Evolutionary conservation across 1,284 basidiomycete genomes (phyloP).

Genomic region (Earliella scabrosa): DNA sequence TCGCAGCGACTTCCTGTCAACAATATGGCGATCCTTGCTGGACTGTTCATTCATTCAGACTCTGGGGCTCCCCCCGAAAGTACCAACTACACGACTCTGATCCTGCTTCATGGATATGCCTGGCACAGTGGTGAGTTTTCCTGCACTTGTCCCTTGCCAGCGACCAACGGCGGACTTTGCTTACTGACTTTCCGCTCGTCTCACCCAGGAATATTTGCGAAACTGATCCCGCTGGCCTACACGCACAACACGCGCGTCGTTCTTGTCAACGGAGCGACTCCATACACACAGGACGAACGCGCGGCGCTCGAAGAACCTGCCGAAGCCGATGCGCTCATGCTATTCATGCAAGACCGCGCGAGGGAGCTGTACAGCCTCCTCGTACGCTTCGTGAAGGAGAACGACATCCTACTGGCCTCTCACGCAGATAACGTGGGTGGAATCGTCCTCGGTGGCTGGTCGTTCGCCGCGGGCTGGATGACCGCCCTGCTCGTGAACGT

Average conservation of each 20-base stretch:
- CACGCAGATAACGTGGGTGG: conserved; percentile 23
- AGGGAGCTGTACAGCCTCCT: conserved; percentile 30
- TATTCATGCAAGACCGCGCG: conserved; percentile 11
- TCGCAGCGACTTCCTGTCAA: background rate
- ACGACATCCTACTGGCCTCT: conserved; percentile 22
- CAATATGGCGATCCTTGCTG: background rate
- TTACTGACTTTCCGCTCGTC: too few relatives aligned
- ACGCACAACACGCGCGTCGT: conserved; percentile 8
- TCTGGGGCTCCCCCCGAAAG: background rate
- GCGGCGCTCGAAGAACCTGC: conserved; percentile 8
- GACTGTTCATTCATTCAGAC: background rate
- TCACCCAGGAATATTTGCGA: conserved; percentile 33
- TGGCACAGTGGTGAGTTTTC: background rate
- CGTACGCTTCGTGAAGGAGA: conserved; percentile 25
- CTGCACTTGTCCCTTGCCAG: too few relatives aligned
- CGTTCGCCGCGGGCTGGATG: conserved; percentile 22
- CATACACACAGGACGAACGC: conserved; percentile 19
- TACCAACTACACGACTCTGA: background rate
- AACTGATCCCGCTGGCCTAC: conserved; percentile 11
- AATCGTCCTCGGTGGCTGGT: conserved; percentile 32
- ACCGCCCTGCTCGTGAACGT: conserved; percentile 27
- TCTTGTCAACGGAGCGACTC: conserved; percentile 10
- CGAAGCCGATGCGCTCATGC: conserved; percentile 1
- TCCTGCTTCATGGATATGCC: conserved; percentile 4
- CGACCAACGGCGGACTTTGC: too few relatives aligned